Base-by-base conservation (phyloP, 768 basidiomycete genomes). In the Xanthoconium stramineum region DNA sequence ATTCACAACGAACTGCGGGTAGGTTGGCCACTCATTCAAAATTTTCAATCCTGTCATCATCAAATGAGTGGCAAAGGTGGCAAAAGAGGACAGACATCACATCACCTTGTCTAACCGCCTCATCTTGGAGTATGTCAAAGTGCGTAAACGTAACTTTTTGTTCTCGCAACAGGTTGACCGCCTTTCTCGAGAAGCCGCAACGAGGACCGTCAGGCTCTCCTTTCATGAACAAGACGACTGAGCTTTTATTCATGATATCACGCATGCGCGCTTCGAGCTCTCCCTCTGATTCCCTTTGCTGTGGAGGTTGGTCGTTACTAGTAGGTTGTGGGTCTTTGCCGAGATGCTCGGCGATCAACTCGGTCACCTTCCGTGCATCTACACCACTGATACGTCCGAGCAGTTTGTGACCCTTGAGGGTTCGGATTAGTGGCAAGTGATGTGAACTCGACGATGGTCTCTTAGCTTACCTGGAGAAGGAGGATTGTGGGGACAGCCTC, bases 171-270 rank as follows among this genome's bases (percentile, higher is more conserved):
- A 94, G 70, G 3, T 70, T 78, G 13, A 88, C 83, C 3, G 90
- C 88, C 75, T 87, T 83, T 56, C 85, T 76, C 6, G 89, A 91
- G 69, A 94, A 96, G 2, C 92, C 92, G 62, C 93, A 96, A 54
- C 86, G 83, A 7, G 93, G 93, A 3, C 74, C 76, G 33, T 85
- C 80, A 0, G 92, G 91, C 49, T 74, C 79, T 19, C 93, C 93
- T 71, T 96, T 96, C 91, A 96, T 95, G 79, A 95, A 94, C 55
- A 95, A 65, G 29, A 96, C 86, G 12, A 94, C 85, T 20, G 79
- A 77, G 72, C 80, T 82, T 72, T 91, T 83, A 58, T 79, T 81
- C 94, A 98, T 96, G 55, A 99, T 73, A 44, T 57, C 60, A 15
- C 72, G 76, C 66, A 95, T 81, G 48, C 94, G 80, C 42, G 72